Conservation (phyloP, 495 filamentous ascomycete species). For the Clavariopsis aquatica region DNA sequence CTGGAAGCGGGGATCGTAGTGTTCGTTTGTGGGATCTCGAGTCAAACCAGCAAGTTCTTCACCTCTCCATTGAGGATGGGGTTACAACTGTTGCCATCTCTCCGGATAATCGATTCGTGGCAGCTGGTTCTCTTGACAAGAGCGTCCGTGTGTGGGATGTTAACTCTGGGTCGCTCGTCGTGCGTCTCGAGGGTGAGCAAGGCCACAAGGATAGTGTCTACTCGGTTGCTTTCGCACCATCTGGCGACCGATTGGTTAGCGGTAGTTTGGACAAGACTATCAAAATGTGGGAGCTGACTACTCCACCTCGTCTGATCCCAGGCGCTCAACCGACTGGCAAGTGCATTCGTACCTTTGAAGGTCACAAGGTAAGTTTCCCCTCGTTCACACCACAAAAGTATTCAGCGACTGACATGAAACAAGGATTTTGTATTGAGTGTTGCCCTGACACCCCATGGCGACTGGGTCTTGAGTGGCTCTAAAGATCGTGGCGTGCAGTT, state of each 20-base stretch:
- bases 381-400: not conserved
- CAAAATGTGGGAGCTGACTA: constrained; percentile 49
- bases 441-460: constrained; percentile 46
- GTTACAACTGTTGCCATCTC: constrained; percentile 51
- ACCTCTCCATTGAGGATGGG: constrained; percentile 48
- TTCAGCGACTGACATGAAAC: not conserved
- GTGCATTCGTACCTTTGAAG: constrained; percentile 49
- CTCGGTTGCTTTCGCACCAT: constrained; percentile 47
- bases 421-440: constrained; percentile 50
- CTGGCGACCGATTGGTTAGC: constrained; percentile 44
- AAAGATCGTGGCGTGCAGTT: constrained; percentile 51
- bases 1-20: constrained; percentile 48
- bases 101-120: constrained; percentile 48
- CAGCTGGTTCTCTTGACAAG: constrained; percentile 49
- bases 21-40: constrained; percentile 50
- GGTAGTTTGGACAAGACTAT: constrained; percentile 51
- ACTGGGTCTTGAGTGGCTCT: constrained; percentile 47
- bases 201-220: constrained; percentile 50
- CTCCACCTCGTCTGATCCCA: constrained; percentile 33
- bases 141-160: constrained; percentile 50
- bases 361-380: constrained; percentile 43
- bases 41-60: constrained; percentile 39
- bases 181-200: constrained; percentile 47
- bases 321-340: constrained; percentile 41
- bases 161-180: constrained; percentile 40